Evolutionary conservation across 106 monocot genomes (phyloP).

Genomic region (Platanthera guangdongensis): DNA sequence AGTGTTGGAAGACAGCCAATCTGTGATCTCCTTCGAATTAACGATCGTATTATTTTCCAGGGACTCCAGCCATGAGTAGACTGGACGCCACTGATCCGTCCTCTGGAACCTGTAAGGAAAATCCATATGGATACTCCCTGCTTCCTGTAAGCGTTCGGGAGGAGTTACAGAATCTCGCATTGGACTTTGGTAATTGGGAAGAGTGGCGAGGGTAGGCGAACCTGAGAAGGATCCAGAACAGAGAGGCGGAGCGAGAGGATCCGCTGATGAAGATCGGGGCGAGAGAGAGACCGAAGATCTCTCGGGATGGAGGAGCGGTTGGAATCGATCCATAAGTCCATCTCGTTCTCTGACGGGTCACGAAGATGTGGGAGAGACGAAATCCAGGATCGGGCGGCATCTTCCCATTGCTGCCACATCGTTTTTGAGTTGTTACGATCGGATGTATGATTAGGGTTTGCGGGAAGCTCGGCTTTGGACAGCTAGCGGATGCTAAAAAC

Average conservation of each 20-base stretch:
- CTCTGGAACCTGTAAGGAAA: slow-evolving; percentile 59
- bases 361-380: slow-evolving; percentile 19
- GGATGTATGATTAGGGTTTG: slow-evolving; percentile 8
- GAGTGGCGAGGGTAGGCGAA: background rate
- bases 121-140: slow-evolving; percentile 13
- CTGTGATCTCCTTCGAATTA: slow-evolving; percentile 40
- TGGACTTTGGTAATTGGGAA: too few species aligned
- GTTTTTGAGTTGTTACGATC: background rate
- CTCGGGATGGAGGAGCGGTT: slow-evolving; percentile 14
- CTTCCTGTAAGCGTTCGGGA: background rate
- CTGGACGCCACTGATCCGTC: slow-evolving; percentile 66
- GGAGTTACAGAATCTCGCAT: background rate
- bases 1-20: slow-evolving; percentile 47
- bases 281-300: slow-evolving; percentile 23
- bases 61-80: slow-evolving; percentile 64
- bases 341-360: slow-evolving; percentile 9
- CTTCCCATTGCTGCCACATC: slow-evolving; percentile 21
- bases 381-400: slow-evolving; percentile 22
- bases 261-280: slow-evolving; percentile 19
- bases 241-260: slow-evolving; percentile 19
- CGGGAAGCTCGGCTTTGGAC: background rate
- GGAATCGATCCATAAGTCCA: slow-evolving; percentile 33
- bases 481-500: too few species aligned
- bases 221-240: slow-evolving; percentile 3
- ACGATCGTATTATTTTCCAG: slow-evolving; percentile 44